Evolutionary conservation across 768 basidiomycete genomes (phyloP), one percentile per base, ranked within the genome.

Genomic region (Hortiboletus campestris): DNA sequence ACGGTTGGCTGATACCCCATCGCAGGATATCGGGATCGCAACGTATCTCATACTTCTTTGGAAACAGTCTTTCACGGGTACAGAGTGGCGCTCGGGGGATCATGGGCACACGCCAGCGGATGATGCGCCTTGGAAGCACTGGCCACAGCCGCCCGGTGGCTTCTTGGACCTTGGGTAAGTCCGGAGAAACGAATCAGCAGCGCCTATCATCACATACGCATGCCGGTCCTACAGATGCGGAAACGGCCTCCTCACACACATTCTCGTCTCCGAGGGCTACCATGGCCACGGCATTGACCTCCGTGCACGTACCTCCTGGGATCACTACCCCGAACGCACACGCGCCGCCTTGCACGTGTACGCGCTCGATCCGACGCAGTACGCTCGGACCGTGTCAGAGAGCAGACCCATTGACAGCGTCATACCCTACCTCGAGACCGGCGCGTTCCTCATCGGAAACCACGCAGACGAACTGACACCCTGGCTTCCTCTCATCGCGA

Each of bases 391-490:
- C 3, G 22, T 1, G 12, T 25, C 19, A 6, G 46, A 19, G 10
- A 7, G 8, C 38, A 34, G 7, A 14, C 14, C n/a, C n/a, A n/a
- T n/a, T n/a, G n/a, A 41, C 9, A 45, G 38, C 35, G 31, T 53
- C 10, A 39, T 65, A 35, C 65, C 74, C 28, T 68, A 69, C 46
- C 67, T 83, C 48, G 65, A 64, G 9, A 74, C 75, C 0, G 83
- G 78, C 1, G 72, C 77, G 3, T 98, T 97, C 73, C 72, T 98
- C 54, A 89, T 98, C 47, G 94, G 91, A 10, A 98, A 98, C 73
- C 96, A 98, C 70, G 89, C 95, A 0, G 96, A 98, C 73, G 96
- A 98, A 63, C 77, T 98, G 17, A 95, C 95, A 22, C 96, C 96
- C 0, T 98, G 95, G 95, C 70, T 94, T 0, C 92, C 96, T 0